Evolutionary conservation across 257 asterid genomes (phyloP), one percentile per base, ranked within the genome.

Genomic region (Verbascum thapsus): DNA sequence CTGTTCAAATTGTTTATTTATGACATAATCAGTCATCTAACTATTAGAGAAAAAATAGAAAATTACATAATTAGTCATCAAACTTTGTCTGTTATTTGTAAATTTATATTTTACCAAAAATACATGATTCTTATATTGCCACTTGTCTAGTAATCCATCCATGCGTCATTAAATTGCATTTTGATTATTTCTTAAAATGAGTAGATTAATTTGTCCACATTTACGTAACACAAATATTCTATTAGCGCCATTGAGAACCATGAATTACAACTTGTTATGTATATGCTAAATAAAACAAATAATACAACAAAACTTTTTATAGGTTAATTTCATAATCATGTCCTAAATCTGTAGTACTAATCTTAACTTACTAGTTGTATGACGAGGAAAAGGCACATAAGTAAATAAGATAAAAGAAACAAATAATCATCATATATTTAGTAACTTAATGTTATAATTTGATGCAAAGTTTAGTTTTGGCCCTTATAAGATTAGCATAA

Each of bases 71-170:
- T 26, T 32, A n/a, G 23, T 54, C 34, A 15, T 16, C 10, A 1
- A 5, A 52, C 9, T 39, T 42, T 13, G 0, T n/a, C 41, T 40
- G 12, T 0, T 8, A 41, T 44, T 60, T 13, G 13, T n/a, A 26
- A 26, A 26, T 26, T 1, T 26, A 26, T 60, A 26, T n/a, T 53
- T 8, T 15, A 15, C 42, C 40, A 30, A 13, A 12, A 39, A 59
- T 50, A 40, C 19, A 19, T 60, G 68, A 60, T 32, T 23, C 62
- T 39, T 8, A 2, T 50, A 16, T 49, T 34, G 76, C 72, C 72
- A 64, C 68, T 64, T 72, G 76, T 64, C 50, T 22, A 26, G 11
- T 20, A 20, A 55, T 15, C 38, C 11, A 71, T 56, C 47, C 1
- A 47, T 55, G 43, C 51, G 63, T 50, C 54, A 63, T 40, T 43